Percentiles rank a stretch among this genome's conserved stretches.
Evolutionary conservation across 306 rosid species (phyloP).

Genomic region (Boehmeria nivea): DNA sequence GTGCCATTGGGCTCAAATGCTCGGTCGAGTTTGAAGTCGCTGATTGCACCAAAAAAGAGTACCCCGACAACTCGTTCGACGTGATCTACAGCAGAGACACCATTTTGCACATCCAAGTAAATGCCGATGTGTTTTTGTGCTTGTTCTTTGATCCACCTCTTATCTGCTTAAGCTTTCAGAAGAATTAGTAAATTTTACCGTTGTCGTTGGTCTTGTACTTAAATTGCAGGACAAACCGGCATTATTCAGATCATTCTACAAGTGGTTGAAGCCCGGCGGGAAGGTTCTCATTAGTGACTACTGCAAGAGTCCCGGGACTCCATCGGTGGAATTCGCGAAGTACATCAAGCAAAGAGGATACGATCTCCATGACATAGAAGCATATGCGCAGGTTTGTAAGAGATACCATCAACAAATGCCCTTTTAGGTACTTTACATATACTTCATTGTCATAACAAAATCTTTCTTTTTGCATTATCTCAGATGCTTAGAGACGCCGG

Average conservation of each 20-base stretch:
- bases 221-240: slow-evolving; percentile 66
- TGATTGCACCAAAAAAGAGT: slow-evolving; percentile 74
- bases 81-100: slow-evolving; percentile 83
- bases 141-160: too few species aligned
- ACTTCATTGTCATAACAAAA: slow-evolving; percentile 12
- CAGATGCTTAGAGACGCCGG: slow-evolving; percentile 89
- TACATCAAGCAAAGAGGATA: slow-evolving; percentile 83
- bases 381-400: slow-evolving; percentile 60
- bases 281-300: slow-evolving; percentile 83
- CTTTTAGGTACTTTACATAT: too few species aligned
- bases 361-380: slow-evolving; percentile 55
- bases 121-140: neutral
- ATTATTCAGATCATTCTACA: slow-evolving; percentile 60
- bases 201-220: too few species aligned
- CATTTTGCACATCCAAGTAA: slow-evolving; percentile 82
- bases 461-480: slow-evolving; percentile 14
- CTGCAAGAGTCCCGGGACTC: slow-evolving; percentile 63
- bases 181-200: too few species aligned
- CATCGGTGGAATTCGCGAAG: slow-evolving; percentile 52
- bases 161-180: too few species aligned
- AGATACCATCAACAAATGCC: too few species aligned
- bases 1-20: slow-evolving; percentile 69
- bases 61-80: slow-evolving; percentile 65
- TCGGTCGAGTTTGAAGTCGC: slow-evolving; percentile 84
- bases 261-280: slow-evolving; percentile 96